Percentiles rank a stretch among this genome's conserved stretches.
Evolutionary conservation across 176 grass and related monocot species (phyloP).

Genomic region (Guadua angustifolia): DNA sequence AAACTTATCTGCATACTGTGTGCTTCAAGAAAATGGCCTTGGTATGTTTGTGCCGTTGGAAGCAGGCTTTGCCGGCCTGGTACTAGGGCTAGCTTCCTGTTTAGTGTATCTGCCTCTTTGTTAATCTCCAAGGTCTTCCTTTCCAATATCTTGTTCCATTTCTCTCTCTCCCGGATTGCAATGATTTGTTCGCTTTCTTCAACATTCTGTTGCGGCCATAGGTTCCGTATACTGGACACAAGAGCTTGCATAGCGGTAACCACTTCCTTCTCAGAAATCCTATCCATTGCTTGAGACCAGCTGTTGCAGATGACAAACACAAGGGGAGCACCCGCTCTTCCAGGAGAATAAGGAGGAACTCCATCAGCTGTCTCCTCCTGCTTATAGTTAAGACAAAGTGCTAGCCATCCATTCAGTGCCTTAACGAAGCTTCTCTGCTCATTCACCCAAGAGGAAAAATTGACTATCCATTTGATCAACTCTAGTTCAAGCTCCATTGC

Average conservation of each 20-base stretch:
- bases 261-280: slow-evolving; percentile 70
- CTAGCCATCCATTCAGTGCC: slow-evolving; percentile 87
- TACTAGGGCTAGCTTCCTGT: slow-evolving; percentile 73
- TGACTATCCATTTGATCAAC: slow-evolving; percentile 79
- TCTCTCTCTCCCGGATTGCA: slow-evolving; percentile 64
- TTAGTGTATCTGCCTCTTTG: slow-evolving; percentile 74
- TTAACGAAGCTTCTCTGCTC: slow-evolving; percentile 78
- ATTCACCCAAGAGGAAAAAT: slow-evolving; percentile 79
- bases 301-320: slow-evolving; percentile 80
- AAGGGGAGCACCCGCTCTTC: slow-evolving; percentile 72
- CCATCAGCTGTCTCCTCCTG: slow-evolving; percentile 59
- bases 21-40: slow-evolving; percentile 40
- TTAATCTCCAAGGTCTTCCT: slow-evolving; percentile 71
- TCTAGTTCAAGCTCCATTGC: slow-evolving; percentile 85
- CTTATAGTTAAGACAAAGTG: slow-evolving; percentile 72
- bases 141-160: slow-evolving; percentile 63
- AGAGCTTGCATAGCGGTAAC: slow-evolving; percentile 66
- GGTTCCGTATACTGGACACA: slow-evolving; percentile 50
- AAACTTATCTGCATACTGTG: slow-evolving; percentile 64
- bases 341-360: slow-evolving; percentile 67
- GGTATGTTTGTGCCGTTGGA: slow-evolving; percentile 35
- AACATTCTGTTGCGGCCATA: slow-evolving; percentile 54
- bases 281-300: slow-evolving; percentile 85
- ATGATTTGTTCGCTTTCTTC: slow-evolving; percentile 62
- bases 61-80: slow-evolving; percentile 60